Conservation (phyloP, 2,329 filamentous ascomycete species). For the Orbilia oligospora region DNA sequence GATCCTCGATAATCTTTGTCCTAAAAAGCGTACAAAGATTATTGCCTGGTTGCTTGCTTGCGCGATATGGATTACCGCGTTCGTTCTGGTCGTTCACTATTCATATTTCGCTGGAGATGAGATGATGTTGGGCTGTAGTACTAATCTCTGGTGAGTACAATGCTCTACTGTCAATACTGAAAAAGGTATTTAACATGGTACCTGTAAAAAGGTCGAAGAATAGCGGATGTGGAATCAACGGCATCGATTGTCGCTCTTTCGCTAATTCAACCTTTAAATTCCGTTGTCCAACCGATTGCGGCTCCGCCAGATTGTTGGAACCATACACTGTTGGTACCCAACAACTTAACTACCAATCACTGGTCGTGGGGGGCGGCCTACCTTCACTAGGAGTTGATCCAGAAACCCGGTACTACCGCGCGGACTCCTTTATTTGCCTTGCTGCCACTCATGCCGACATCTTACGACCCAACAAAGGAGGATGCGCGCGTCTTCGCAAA, state of each 20-base stretch:
- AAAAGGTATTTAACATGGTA: slow-evolving; percentile 28
- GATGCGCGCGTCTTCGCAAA: slow-evolving; percentile 84
- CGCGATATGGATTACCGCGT: slow-evolving; percentile 78
- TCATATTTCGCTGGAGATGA: slow-evolving; percentile 72
- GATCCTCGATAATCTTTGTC: slow-evolving; percentile 73
- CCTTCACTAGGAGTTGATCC: slow-evolving; percentile 61
- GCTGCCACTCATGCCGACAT: slow-evolving; percentile 87
- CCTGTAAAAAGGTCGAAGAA: slow-evolving; percentile 67
- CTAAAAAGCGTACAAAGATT: slow-evolving; percentile 64
- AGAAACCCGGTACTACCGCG: slow-evolving; percentile 79
- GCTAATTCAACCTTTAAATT: slow-evolving; percentile 79
- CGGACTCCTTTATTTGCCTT: slow-evolving; percentile 89
- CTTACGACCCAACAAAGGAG: slow-evolving; percentile 79
- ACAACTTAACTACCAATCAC: slow-evolving; percentile 75
- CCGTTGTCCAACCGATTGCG: slow-evolving; percentile 81
- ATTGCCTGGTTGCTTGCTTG: slow-evolving; percentile 75
- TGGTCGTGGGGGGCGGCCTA: slow-evolving; percentile 79
- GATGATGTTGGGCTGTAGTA: slow-evolving; percentile 76
- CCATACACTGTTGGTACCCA: slow-evolving; percentile 81
- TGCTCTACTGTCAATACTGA: slow-evolving; percentile 60
- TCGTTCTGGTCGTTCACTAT: slow-evolving; percentile 77
- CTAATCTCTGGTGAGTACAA: slow-evolving; percentile 76
- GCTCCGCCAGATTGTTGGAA: slow-evolving; percentile 75
- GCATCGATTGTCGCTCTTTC: slow-evolving; percentile 82
- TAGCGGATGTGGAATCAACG: slow-evolving; percentile 81